A percentile compares a stretch with the other conserved stretches of the same genome.
These are phyloP conservation scores for Aspergillus indologenus DNA, from an alignment of 495 filamentous ascomycete species.

Conservation along the genomic window DNA sequence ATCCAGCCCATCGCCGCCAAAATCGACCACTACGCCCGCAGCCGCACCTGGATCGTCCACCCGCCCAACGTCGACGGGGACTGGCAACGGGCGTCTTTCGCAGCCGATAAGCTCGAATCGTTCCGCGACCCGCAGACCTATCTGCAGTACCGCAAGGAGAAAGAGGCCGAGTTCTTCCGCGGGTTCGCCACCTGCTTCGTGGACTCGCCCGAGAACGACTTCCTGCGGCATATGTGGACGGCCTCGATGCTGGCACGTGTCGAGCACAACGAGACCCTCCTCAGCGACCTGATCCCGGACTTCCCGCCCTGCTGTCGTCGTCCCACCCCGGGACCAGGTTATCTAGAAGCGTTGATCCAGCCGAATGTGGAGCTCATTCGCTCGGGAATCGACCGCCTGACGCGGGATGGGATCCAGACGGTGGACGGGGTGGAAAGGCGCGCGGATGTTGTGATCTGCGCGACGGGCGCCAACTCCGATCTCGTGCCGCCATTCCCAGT, in stretches of 20 bases:
- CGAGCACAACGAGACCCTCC: conserved; percentile 52
- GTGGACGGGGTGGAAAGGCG: conserved; percentile 47
- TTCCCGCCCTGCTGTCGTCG: conserved; percentile 68
- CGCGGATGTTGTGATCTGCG: conserved; percentile 63
- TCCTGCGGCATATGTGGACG: conserved; percentile 48
- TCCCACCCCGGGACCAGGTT: conserved; percentile 67
- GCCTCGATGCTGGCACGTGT: conserved; percentile 50
- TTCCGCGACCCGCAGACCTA: conserved; percentile 50
- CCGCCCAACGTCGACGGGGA: conserved; percentile 44
- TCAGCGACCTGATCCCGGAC: conserved; percentile 56
- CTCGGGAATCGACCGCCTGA: conserved; percentile 55
- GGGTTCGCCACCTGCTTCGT: conserved; percentile 56
- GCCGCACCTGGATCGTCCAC: conserved; percentile 66
- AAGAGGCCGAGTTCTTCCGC: conserved; percentile 56
- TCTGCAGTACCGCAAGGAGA: conserved; percentile 44
- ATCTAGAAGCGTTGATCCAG: conserved; percentile 64
- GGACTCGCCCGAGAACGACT: conserved; percentile 49
- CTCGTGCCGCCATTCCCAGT: conserved; percentile 60
- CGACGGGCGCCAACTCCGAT: conserved; percentile 63
- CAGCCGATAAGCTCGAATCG: conserved; percentile 45
- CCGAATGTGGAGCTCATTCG: conserved; percentile 61
- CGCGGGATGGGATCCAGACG: conserved; percentile 53
- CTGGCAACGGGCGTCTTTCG: conserved; percentile 47
- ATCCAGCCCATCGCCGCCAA: conserved; percentile 55
- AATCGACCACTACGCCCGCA: conserved; percentile 64